Base-by-base conservation (phyloP, 371 early-diverging fungal species). In the Enteropsectra breve region DNA sequence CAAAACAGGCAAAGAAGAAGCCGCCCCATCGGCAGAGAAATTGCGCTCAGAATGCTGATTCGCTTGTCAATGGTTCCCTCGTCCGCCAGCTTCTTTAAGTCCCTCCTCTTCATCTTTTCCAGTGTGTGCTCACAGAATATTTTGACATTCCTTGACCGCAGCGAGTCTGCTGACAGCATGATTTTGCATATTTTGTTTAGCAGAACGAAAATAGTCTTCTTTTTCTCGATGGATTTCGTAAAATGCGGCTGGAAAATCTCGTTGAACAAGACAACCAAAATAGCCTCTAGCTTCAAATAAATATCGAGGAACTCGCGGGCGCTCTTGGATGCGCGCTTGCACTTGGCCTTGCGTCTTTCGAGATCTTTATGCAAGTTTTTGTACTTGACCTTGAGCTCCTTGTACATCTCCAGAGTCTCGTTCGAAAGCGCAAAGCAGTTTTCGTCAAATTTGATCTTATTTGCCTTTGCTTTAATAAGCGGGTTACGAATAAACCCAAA, bases 11-110 rank as follows among this genome's bases (percentile, higher is more conserved):
- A 53, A 6, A 59, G 49, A 11, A 59, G 5, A n/a, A 66, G 28
- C 28, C 54, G 2, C 8, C 45, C 66, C 66, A 66, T 66, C 3
- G 66, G 66, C 2, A 66, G n/a, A 29, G 60, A 4, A 8, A 59
- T 59, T 2, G 18, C 5, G 33, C 32, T 47, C 3, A 66, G 43
- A 8, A 66, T 57, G 6, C 8, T 4, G 23, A 66, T 11, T 23
- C 30, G 11, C 5, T 56, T 6, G 38, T 63, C 55, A n/a, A 57
- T 58, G 24, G 24, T 23, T n/a, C 57, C 50, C 6, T 5, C 13
- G 3, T 2, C 18, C 3, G n/a, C 3, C 5, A 4, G 43, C 13
- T 59, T 28, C 13, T 49, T 11, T 24, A 6, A 28, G 8, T 49
- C 49, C 4, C 13, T n/a, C 5, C 47, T 43, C 8, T 59, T 47